Base-by-base conservation (phyloP, 2,329 filamentous ascomycete species). In the Fusarium goolgardi region DNA sequence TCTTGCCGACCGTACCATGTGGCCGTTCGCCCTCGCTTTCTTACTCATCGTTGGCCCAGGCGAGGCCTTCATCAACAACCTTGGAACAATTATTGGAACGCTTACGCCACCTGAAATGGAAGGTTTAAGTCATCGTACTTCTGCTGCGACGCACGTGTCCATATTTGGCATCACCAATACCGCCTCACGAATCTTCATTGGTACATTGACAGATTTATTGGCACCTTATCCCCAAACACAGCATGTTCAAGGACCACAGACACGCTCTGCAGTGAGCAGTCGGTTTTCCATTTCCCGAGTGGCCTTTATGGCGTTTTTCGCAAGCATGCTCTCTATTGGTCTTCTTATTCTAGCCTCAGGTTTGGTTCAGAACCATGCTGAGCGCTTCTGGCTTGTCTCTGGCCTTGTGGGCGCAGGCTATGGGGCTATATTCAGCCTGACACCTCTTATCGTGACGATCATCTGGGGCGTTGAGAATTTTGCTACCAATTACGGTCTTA, bases 381-480 rank as follows among this genome's bases (percentile, higher is more conserved):
- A 91, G 50, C 87, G 93, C 35, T 97, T 98, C 81, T 95, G 94
- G 86, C 80, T 95, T 47, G 91, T 97, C 11, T 96, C 93, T 0
- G 88, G 91, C 0, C 85, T 94, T 2, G 89, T 99, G 9, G 96
- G 96, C 9, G 90, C 94, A 2, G 96, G 96, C 44, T 98, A 99
- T 76, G 96, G 96, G 44, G 94, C 94, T 32, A 88, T 94, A 23
- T 99, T 98, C 82, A 91, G 89, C 47, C 85, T 98, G 8, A 91
- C 92, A 0, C 96, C 96, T 3, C 94, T 98, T 69, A 92, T 98
- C 58, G 91, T 97, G 71, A 93, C 90, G n/a, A 94, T 97, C 12
- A 95, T 99, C 45, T 99, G 96, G 96, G 96, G 96, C 27, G 94
- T 97, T 0, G 94, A 98, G 82, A 99, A 98, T 77, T 98, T 99